Evolutionary conservation across 1,284 basidiomycete species (phyloP), one percentile per base, ranked within the genome.

Genomic region (Trichosporon faecale): DNA sequence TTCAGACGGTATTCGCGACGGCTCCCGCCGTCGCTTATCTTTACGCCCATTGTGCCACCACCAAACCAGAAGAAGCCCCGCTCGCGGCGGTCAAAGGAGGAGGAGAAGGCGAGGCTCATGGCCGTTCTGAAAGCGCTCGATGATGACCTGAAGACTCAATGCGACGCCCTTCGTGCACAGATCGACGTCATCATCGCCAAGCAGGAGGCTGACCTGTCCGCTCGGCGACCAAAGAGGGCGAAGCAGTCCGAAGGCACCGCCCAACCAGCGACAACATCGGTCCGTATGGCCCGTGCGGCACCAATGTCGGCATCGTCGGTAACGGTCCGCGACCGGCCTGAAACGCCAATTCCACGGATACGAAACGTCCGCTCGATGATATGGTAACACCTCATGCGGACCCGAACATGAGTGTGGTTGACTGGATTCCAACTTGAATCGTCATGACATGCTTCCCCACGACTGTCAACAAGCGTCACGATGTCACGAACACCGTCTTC

Each of bases 111-210:
- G 18, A 18, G 27, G 27, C 57, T 61, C 27, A 31, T 61, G 57
- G 57, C 29, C 16, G 31, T 61, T 3, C 57, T 61, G 4, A n/a
- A 31, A 16, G 57, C 57, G 18, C 31, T 61, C 14, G 57, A 61
- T 14, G 16, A 31, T 3, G 57, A 61, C 27, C 16, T 61, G 57
- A 61, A 33, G 29, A 31, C 27, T 2, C 57, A 61, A 8, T 61
- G 57, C 29, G 29, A 29, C 27, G n/a, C 29, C 9, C 57, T 61
- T 16, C 33, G 57, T n/a, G 27, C 57, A 1, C 57, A 61, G 27
- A 61, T 61, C 57, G 57, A 61, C 9, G 57, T 29, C 57, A 61
- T 61, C 57, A 61, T 61, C 16, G 57, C 57, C 27, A 31, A 31
- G 31, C 57, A 61, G 29, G 57, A 31, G 16, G 29, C 57, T 7